A percentile compares a stretch with the other conserved stretches of the same genome.
These are phyloP conservation scores for Marchantia paleacea DNA, from an alignment of 225 moss, liverwort and hornwort genomes.

Conservation along the genomic window DNA sequence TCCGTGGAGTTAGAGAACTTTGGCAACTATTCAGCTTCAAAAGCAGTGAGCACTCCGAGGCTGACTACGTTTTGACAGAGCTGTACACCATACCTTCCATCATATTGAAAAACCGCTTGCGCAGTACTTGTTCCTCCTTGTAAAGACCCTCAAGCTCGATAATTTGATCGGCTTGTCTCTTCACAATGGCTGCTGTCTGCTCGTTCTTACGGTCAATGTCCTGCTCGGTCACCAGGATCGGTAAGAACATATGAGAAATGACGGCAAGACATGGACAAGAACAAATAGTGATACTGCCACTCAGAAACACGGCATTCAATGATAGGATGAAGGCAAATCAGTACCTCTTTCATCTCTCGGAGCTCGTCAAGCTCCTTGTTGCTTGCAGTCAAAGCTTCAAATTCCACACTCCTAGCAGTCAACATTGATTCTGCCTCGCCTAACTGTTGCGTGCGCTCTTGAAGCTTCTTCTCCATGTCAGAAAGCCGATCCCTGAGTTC, in stretches of 20 bases:
- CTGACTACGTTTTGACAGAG: neutral
- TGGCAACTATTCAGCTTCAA: too few species aligned
- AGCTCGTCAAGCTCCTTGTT: conserved; percentile 90
- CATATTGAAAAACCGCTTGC: conserved; percentile 93
- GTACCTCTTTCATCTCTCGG: conserved; percentile 92
- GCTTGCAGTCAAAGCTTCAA: conserved; percentile 66
- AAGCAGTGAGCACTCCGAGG: too few species aligned
- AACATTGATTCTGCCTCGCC: conserved; percentile 65
- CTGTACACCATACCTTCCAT: conserved; percentile 70
- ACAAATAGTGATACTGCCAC: neutral
- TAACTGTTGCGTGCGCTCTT: conserved; percentile 85
- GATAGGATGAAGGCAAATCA: neutral
- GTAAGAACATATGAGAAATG: neutral
- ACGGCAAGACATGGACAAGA: neutral
- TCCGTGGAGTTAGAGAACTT: too few species aligned
- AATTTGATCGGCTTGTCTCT: conserved; percentile 87
- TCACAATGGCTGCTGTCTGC: conserved; percentile 86
- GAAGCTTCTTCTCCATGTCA: conserved; percentile 79
- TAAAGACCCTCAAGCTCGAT: conserved; percentile 77
- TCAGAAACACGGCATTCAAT: neutral
- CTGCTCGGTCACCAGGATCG: conserved; percentile 32
- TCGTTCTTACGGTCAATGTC: conserved; percentile 94
- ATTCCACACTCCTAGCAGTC: conserved; percentile 63
- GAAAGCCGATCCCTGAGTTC: conserved; percentile 71
- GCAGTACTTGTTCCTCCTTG: conserved; percentile 87